Evolutionary conservation across 192 early-diverging fungal genomes (phyloP).

Genomic region (Coemansia sp.): DNA sequence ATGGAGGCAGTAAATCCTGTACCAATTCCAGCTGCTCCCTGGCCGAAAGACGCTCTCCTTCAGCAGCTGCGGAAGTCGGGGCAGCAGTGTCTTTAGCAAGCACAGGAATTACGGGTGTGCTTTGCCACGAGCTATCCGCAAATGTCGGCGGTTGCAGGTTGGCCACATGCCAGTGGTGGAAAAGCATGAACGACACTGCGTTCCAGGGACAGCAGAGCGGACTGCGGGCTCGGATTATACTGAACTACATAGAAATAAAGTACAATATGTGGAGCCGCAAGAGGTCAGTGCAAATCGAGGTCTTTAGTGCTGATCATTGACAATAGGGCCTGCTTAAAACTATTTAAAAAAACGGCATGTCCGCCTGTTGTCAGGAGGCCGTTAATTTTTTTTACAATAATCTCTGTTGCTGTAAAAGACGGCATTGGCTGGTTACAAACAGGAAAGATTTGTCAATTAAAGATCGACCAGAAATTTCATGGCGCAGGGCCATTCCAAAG

Average conservation of each 20-base stretch:
- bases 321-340: not conserved
- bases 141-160: slow-evolving; percentile 30
- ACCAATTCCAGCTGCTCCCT: slow-evolving; percentile 29
- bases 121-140: slow-evolving; percentile 39
- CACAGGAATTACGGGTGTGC: slow-evolving; percentile 26
- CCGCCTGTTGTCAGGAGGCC: not conserved
- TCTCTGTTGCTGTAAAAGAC: not conserved
- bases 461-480: not conserved
- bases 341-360: not conserved
- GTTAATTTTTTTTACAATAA: not conserved
- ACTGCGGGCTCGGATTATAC: slow-evolving; percentile 47
- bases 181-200: slow-evolving; percentile 39
- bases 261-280: not conserved
- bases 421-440: not conserved
- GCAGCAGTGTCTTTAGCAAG: slow-evolving; percentile 5
- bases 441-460: not conserved
- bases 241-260: slow-evolving; percentile 38
- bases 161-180: slow-evolving; percentile 48
- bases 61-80: not conserved
- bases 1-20: slow-evolving; percentile 30
- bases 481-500: not conserved
- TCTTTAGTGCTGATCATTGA: not conserved
- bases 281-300: not conserved
- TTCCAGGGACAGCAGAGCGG: slow-evolving; percentile 52
- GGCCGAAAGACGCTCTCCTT: slow-evolving; percentile 11